Percentiles rank a stretch among this genome's conserved stretches.
Conservation (phyloP, 2,329 filamentous ascomycete genomes). For the Tolypocladium tundrense region DNA sequence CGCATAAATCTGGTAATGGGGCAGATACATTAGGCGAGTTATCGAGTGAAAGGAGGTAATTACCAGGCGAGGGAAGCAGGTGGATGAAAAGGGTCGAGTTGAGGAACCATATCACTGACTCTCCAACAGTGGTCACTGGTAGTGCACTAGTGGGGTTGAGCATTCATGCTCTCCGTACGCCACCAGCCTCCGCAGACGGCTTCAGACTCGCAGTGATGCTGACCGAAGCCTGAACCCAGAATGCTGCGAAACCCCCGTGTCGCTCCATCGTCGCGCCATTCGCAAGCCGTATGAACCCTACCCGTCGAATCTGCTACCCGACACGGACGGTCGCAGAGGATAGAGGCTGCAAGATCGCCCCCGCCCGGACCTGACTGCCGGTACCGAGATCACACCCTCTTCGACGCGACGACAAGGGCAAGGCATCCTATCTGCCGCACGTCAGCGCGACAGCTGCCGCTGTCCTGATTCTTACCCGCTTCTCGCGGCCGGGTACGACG, state of each 20-base stretch:
- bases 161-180: background rate
- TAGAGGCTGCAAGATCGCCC: background rate
- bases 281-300: background rate
- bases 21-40: background rate
- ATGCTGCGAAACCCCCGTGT: background rate
- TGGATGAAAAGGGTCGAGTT: too few species aligned
- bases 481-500: background rate
- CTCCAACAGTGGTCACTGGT: too few species aligned
- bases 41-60: background rate
- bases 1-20: background rate
- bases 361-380: background rate
- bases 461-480: conserved; percentile 3
- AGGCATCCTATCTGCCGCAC: background rate
- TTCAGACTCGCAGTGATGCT: background rate
- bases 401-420: background rate
- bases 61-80: background rate
- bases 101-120: too few species aligned
- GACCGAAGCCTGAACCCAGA: background rate
- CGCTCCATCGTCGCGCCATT: background rate
- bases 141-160: background rate
- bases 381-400: background rate
- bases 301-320: background rate
- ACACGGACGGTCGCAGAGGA: background rate
- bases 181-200: background rate
- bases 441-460: conserved; percentile 2